A percentile compares a stretch with the other conserved stretches of the same genome.
Evolutionary conservation across 768 basidiomycete species (phyloP).

Genomic region (Termitomyces sp.): DNA sequence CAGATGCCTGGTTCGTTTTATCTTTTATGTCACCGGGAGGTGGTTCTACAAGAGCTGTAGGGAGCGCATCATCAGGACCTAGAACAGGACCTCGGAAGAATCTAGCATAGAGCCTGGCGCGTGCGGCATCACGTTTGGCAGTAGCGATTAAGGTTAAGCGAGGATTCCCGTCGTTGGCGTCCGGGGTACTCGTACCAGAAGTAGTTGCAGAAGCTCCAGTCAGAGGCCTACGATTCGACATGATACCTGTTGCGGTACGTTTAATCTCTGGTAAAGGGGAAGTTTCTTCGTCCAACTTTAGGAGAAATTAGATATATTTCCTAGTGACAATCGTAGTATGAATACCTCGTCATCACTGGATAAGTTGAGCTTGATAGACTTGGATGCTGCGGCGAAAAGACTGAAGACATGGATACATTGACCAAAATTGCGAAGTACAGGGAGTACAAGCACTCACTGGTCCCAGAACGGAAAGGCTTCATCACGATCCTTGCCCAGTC

Average conservation of each 20-base stretch:
- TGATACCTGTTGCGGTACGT: conserved; percentile 71
- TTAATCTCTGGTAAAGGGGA: conserved; percentile 7
- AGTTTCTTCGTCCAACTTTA: conserved; percentile 10
- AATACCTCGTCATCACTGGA: conserved; percentile 42
- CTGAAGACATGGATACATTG: conserved; percentile 32
- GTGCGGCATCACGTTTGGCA: conserved; percentile 80
- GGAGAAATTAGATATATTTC: background rate
- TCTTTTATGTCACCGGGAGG: background rate
- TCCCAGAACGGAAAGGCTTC: conserved; percentile 99
- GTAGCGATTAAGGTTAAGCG: conserved; percentile 50
- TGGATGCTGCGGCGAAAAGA: conserved; percentile 78
- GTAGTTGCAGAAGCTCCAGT: conserved; percentile 45
- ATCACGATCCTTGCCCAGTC: conserved; percentile 90
- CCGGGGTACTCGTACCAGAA: conserved; percentile 41
- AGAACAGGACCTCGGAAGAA: conserved; percentile 80
- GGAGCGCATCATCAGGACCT: conserved; percentile 35
- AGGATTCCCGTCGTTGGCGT: conserved; percentile 22
- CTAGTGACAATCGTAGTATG: background rate
- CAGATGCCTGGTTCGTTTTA: background rate
- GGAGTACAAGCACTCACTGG: conserved; percentile 56
- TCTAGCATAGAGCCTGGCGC: conserved; percentile 66
- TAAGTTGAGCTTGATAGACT: conserved; percentile 73
- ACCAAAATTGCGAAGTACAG: background rate
- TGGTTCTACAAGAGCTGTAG: background rate
- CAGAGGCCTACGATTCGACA: conserved; percentile 65